A percentile compares a stretch with the other conserved stretches of the same genome.
Conservation (phyloP, 2,329 filamentous ascomycete species). For the Myotisia sp. region DNA sequence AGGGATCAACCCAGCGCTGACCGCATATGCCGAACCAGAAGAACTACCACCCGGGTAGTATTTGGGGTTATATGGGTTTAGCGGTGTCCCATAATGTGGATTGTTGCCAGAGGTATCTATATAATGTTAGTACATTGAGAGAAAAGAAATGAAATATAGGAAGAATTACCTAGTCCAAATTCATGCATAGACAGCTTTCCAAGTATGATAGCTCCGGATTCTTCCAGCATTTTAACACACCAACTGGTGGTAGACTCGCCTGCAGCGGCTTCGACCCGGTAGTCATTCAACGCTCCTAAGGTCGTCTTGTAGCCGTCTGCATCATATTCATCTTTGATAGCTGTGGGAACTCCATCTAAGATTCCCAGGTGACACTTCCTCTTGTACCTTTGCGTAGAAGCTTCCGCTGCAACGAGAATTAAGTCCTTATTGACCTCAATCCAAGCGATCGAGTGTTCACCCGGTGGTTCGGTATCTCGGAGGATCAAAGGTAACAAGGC, state of each 20-base stretch:
- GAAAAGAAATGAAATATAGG: background rate
- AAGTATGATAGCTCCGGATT: conserved; percentile 53
- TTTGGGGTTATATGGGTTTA: conserved; percentile 54
- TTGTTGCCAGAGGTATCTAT: conserved; percentile 63
- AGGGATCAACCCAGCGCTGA: conserved; percentile 52
- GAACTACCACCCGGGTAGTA: conserved; percentile 67
- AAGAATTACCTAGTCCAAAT: conserved; percentile 43
- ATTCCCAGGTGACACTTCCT: conserved; percentile 48
- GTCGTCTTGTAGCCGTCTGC: conserved; percentile 52
- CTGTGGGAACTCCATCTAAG: conserved; percentile 62
- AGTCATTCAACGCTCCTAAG: conserved; percentile 45
- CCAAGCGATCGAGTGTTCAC: conserved; percentile 57
- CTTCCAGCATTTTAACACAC: conserved; percentile 51
- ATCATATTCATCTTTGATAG: conserved; percentile 61
- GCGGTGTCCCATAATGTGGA: conserved; percentile 50
- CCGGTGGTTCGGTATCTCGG: conserved; percentile 38
- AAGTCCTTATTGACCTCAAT: conserved; percentile 49
- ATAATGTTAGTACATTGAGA: conserved; percentile 1
- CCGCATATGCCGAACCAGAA: conserved; percentile 52
- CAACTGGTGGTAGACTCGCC: conserved; percentile 41
- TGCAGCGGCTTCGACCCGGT: conserved; percentile 24
- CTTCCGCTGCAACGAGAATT: conserved; percentile 53
- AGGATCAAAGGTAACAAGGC: conserved; percentile 56
- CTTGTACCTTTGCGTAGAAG: conserved; percentile 57
- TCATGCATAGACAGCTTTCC: conserved; percentile 66